A percentile compares a stretch with the other conserved stretches of the same genome.
phyloP scores from a whole-genome alignment of 164 flowering plant genomes.

The Aristolochia contorta region DNA sequence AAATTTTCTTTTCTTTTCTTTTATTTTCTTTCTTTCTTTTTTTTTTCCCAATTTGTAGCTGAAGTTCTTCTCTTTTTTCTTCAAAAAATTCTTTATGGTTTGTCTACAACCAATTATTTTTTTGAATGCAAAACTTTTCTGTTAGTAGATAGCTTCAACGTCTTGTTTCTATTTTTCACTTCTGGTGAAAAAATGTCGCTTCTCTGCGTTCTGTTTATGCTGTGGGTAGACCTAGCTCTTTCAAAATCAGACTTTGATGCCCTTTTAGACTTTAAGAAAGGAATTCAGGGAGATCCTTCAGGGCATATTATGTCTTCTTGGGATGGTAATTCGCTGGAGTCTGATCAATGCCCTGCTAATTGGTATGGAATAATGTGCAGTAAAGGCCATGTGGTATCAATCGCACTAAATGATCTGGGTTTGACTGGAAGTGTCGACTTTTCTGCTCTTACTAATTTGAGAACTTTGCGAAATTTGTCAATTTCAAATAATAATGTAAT shows the following conservation, averaged over 20 bases:
- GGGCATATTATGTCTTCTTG: slow-evolving; percentile 41
- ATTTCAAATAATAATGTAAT: slow-evolving; percentile 41
- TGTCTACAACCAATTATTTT: no score
- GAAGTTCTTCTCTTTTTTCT: no score
- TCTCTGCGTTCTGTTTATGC: slow-evolving; percentile 21
- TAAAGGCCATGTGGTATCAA: slow-evolving; percentile 36
- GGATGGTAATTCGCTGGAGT: slow-evolving; percentile 35
- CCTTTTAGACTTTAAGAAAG: slow-evolving; percentile 40
- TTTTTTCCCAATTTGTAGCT: no score
- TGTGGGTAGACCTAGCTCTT: slow-evolving; percentile 20
- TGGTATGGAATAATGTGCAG: slow-evolving; percentile 54
- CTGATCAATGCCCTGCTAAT: slow-evolving; percentile 46
- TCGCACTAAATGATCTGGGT: slow-evolving; percentile 34
- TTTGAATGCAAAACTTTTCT: no score
- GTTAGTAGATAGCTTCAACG: no score
- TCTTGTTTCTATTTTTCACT: background rate
- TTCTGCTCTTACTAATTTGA: slow-evolving; percentile 26
- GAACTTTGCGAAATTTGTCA: slow-evolving; percentile 38
- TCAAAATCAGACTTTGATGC: slow-evolving; percentile 47
- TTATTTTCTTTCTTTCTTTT: no score
- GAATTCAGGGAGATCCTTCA: slow-evolving; percentile 27
- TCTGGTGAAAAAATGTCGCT: slow-evolving; percentile 28
- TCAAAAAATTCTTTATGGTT: no score
- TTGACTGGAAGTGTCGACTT: slow-evolving; percentile 45
- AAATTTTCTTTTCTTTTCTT: no score